A percentile compares a stretch with the other conserved stretches of the same genome.
Conservation (phyloP, 345 rosid species). For the Ceriops zippeliana region DNA sequence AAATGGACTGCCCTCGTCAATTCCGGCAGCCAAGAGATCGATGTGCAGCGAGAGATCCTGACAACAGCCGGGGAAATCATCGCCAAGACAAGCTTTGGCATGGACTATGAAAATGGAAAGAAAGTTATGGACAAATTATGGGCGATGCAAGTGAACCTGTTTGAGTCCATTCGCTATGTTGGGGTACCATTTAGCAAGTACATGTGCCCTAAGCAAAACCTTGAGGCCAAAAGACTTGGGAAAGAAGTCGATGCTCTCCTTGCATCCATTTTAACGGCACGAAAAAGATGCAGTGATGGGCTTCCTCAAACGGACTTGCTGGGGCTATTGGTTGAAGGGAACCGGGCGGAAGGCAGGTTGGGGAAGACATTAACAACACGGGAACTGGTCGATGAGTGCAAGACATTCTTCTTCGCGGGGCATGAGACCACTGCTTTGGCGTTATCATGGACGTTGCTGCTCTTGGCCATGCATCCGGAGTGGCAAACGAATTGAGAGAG, state of each 20-base stretch:
- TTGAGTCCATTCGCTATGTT: conserved; percentile 71
- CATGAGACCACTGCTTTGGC: conserved; percentile 94
- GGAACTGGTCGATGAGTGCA: conserved; percentile 86
- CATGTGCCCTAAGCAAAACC: conserved; percentile 46
- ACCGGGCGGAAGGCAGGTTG: conserved; percentile 23
- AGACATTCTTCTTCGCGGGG: conserved; percentile 92
- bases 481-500: conserved; percentile 76
- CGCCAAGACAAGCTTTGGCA: conserved; percentile 88
- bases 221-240: conserved; percentile 56
- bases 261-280: conserved; percentile 45
- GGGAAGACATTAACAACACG: conserved; percentile 50
- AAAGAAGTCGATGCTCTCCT: conserved; percentile 66
- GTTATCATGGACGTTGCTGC: conserved; percentile 83
- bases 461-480: conserved; percentile 64
- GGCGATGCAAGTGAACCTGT: conserved; percentile 66
- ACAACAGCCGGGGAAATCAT: conserved; percentile 83
- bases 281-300: conserved; percentile 27
- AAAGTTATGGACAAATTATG: conserved; percentile 60
- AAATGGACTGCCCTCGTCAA: conserved; percentile 49
- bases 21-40: conserved; percentile 51
- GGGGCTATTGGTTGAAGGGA: conserved; percentile 48
- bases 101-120: conserved; percentile 48
- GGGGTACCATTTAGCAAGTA: conserved; percentile 75
- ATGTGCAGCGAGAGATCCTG: conserved; percentile 64
- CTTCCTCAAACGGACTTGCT: conserved; percentile 45